Conservation (phyloP, 495 filamentous ascomycete genomes). For the Talaromyces trachyspermus region DNA sequence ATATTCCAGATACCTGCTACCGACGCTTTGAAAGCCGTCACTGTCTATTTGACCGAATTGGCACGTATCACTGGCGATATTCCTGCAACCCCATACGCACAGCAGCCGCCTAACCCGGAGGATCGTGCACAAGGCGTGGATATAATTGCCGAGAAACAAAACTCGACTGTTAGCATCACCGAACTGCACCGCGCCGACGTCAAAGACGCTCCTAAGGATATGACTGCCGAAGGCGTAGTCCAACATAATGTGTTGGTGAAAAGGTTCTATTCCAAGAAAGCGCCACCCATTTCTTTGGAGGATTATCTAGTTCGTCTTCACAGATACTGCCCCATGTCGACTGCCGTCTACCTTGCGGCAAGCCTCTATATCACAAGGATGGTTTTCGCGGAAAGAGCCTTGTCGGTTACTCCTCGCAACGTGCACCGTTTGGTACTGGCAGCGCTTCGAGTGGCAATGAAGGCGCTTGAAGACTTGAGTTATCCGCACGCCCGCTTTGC, state of each 20-base stretch:
- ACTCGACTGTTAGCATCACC: slow-evolving; percentile 10
- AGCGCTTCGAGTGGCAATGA: slow-evolving; percentile 79
- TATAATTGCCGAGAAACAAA: slow-evolving; percentile 15
- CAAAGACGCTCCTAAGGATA: slow-evolving; percentile 8
- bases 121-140: slow-evolving; percentile 42
- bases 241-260: slow-evolving; percentile 77
- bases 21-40: slow-evolving; percentile 73
- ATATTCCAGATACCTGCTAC: slow-evolving; percentile 66
- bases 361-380: slow-evolving; percentile 83
- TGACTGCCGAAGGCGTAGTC: slow-evolving; percentile 50
- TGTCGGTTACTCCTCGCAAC: slow-evolving; percentile 72
- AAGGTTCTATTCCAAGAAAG: slow-evolving; percentile 84
- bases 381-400: slow-evolving; percentile 61
- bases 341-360: slow-evolving; percentile 88
- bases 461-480: slow-evolving; percentile 82
- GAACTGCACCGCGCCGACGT: slow-evolving; percentile 24
- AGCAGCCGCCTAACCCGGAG: slow-evolving; percentile 47
- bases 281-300: slow-evolving; percentile 71
- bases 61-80: slow-evolving; percentile 64
- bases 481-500: slow-evolving; percentile 79
- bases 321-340: slow-evolving; percentile 89
- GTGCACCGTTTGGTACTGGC: slow-evolving; percentile 83
- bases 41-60: slow-evolving; percentile 63
- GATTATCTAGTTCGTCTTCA: slow-evolving; percentile 86
- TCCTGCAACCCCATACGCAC: slow-evolving; percentile 62